Evolutionary conservation across 2,329 filamentous ascomycete genomes (phyloP).

Genomic region (Aspergillus clavatus): DNA sequence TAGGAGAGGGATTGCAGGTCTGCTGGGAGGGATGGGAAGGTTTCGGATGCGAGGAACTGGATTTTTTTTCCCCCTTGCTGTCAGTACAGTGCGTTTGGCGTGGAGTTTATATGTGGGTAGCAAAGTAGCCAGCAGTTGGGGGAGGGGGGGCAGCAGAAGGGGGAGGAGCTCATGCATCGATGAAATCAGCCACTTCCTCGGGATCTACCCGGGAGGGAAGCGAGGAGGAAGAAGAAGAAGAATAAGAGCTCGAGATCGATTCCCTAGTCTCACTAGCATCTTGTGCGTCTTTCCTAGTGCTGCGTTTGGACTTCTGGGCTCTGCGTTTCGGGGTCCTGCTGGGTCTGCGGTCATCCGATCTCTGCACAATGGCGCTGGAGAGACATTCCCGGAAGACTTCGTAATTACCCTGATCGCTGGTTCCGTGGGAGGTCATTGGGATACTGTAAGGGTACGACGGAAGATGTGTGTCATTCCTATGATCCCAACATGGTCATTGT

Average conservation of each 20-base stretch:
- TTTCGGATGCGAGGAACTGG: conserved; percentile 64
- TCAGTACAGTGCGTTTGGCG: background rate
- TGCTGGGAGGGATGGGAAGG: conserved; percentile 61
- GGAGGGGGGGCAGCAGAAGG: too few species aligned
- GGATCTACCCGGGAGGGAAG: conserved; percentile 39
- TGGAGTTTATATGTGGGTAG: too few species aligned
- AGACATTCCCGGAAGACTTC: conserved; percentile 70
- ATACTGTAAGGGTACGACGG: too few species aligned
- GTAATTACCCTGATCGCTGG: conserved; percentile 51
- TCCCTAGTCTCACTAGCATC: conserved; percentile 10
- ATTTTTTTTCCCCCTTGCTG: too few species aligned
- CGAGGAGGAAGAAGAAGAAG: too few species aligned
- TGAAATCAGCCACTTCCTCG: conserved; percentile 73
- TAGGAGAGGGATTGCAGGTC: conserved; percentile 60
- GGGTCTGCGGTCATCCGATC: conserved; percentile 47
- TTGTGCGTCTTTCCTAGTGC: conserved; percentile 16
- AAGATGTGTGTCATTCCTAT: too few species aligned
- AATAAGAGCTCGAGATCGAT: background rate
- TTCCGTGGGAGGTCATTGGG: conserved; percentile 26
- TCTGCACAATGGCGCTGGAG: conserved; percentile 63
- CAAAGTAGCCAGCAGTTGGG: too few species aligned
- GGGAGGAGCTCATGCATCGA: conserved; percentile 49
- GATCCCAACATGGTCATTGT: too few species aligned
- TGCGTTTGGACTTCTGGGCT: conserved; percentile 18
- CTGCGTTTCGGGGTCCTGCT: conserved; percentile 35